These are phyloP conservation scores for Paramecium sexaurelia DNA, from an alignment of 73 alveolate genomes.

Conservation along the genomic window DNA sequence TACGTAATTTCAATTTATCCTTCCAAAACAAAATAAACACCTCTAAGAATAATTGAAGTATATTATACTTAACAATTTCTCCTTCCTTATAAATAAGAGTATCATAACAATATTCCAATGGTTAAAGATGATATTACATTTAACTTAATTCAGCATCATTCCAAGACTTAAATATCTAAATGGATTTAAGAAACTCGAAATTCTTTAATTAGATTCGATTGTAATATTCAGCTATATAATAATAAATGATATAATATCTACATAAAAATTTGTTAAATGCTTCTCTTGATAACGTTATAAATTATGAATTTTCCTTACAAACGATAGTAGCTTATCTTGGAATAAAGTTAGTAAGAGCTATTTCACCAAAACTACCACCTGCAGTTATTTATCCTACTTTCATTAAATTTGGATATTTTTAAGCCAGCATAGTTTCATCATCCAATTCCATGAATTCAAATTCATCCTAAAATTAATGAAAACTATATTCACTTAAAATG, in stretches of 20 bases:
- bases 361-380: constrained; percentile 56
- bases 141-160: constrained; percentile 52
- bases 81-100: constrained; percentile 12
- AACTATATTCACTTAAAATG: background rate
- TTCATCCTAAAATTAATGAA: background rate
- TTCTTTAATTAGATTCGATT: constrained; percentile 6
- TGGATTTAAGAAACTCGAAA: constrained; percentile 21
- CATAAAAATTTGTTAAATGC: constrained; percentile 54
- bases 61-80: background rate
- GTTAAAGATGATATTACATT: constrained; percentile 45
- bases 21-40: constrained; percentile 36
- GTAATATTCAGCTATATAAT: constrained; percentile 43
- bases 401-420: constrained; percentile 40
- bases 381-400: constrained; percentile 22
- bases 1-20: constrained; percentile 13
- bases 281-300: constrained; percentile 42
- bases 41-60: background rate
- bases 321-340: constrained; percentile 55
- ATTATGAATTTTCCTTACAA: constrained; percentile 5
- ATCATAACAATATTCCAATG: constrained; percentile 42
- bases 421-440: background rate
- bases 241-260: background rate
- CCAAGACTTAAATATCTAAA: background rate
- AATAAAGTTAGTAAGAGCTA: constrained; percentile 50
- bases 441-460: background rate